These are phyloP conservation scores for Agaricus subrufescens DNA, from an alignment of 768 basidiomycete species.

Conservation along the genomic window DNA sequence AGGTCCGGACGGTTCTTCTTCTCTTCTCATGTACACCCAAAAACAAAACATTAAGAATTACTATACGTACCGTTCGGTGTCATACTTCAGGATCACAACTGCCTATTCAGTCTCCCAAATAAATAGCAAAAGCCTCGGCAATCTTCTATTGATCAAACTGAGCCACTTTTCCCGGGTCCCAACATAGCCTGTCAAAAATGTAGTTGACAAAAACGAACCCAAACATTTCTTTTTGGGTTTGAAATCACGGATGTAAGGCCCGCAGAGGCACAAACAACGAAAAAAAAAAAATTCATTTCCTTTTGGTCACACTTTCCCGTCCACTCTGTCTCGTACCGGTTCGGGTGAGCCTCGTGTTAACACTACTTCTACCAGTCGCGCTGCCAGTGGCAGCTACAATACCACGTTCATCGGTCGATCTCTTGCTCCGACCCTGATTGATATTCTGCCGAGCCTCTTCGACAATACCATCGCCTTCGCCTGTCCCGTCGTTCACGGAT, in stretches of 20 bases:
- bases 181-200: no score
- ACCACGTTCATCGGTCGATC: background rate
- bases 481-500: background rate
- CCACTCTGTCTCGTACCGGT: background rate
- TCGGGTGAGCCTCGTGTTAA: background rate
- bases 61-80: no score
- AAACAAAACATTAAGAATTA: no score
- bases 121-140: no score
- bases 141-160: no score
- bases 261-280: background rate
- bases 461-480: background rate
- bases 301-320: background rate
- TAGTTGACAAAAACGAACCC: background rate
- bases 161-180: no score
- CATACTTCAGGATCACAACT: no score
- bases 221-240: no score
- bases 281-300: background rate
- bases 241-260: background rate
- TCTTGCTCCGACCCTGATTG: constrained; percentile 1
- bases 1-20: no score
- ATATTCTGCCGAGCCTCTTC: background rate
- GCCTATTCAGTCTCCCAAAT: no score
- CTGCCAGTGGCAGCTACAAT: background rate
- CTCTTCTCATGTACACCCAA: no score
- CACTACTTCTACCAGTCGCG: background rate